Evolutionary conservation across 768 basidiomycete genomes (phyloP), one percentile per base, ranked within the genome.

Genomic region (Tylopilus vinaceipallidus): DNA sequence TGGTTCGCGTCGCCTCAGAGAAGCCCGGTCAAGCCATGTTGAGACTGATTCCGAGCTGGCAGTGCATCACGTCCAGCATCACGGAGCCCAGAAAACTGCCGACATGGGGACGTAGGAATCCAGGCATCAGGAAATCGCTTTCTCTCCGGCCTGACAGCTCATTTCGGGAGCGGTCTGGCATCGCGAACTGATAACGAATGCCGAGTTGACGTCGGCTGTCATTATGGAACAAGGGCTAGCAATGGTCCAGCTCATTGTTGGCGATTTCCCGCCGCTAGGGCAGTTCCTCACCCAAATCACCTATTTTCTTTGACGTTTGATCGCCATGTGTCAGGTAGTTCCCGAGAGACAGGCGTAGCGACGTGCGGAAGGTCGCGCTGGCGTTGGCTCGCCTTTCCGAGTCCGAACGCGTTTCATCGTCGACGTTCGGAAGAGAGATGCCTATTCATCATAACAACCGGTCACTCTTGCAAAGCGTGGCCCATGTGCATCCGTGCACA

Each of bases 221-320:
- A 43, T 39, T 22, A 19, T 47, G 52, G 45, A 45, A 46, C 49
- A 40, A 50, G 55, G 51, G 45, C 5, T 35, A 19, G 43, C 41
- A 54, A 39, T 45, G 56, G 52, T 55, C 43, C 19, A 59, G 53
- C 57, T 64, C 63, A 66, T 65, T 65, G 63, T 65, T 47, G 41
- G 33, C 43, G 42, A 30, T 55, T 40, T 53, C 40, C 52, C 55
- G 50, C 55, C 48, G 49, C 53, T 42, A 52, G 44, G 23, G 32
- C 43, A 27, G 12, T 39, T 19, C 37, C 34, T 29, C 45, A 42
- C 34, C 42, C 45, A 39, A 23, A 34, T 55, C 45, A 50, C 48
- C 45, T 39, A 53, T 50, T 41, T 41, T 26, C 42, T 42, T 50
- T 63, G 58, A 60, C 60, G 50, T 60, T 60, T 56, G 63, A 63